Evolutionary conservation across 805 yeast genomes (phyloP).

Genomic region (Priceomyces fermenticarens): DNA sequence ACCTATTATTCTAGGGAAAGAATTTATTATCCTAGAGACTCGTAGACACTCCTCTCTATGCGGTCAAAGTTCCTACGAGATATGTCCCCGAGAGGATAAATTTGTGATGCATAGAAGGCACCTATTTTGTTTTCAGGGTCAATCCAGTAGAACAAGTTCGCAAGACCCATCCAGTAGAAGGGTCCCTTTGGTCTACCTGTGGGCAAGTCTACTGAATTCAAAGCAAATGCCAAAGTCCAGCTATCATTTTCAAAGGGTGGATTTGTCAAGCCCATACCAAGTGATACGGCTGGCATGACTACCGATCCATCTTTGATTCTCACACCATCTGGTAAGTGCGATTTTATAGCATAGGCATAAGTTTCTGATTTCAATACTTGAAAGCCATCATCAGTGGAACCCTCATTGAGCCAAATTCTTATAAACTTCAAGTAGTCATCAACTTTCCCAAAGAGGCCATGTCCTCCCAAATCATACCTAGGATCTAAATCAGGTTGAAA

Average conservation of each 20-base stretch:
- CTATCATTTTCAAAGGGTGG: slow-evolving; percentile 12
- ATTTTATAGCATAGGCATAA: slow-evolving; percentile 23
- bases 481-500: slow-evolving; percentile 14
- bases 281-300: slow-evolving; percentile 1
- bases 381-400: slow-evolving; percentile 33
- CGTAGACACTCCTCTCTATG: slow-evolving; percentile 15
- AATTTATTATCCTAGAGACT: no score
- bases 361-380: slow-evolving; percentile 29
- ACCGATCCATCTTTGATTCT: no score
- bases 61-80: slow-evolving; percentile 3
- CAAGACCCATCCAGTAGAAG: slow-evolving; percentile 40
- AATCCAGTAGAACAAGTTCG: slow-evolving; percentile 40
- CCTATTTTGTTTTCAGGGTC: slow-evolving; percentile 38
- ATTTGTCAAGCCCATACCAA: slow-evolving; percentile 1
- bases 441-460: slow-evolving; percentile 39
- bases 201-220: slow-evolving; percentile 18
- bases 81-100: slow-evolving; percentile 29
- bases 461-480: slow-evolving; percentile 38
- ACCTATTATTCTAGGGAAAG: no score
- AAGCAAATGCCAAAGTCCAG: slow-evolving; percentile 29
- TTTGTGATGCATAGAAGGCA: slow-evolving; percentile 37
- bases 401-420: slow-evolving; percentile 39
- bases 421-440: slow-evolving; percentile 38
- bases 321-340: slow-evolving; percentile 26
- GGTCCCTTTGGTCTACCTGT: slow-evolving; percentile 37